Base-by-base conservation (phyloP, 176 grass and related monocot genomes). In the Musa troglodytarum region DNA sequence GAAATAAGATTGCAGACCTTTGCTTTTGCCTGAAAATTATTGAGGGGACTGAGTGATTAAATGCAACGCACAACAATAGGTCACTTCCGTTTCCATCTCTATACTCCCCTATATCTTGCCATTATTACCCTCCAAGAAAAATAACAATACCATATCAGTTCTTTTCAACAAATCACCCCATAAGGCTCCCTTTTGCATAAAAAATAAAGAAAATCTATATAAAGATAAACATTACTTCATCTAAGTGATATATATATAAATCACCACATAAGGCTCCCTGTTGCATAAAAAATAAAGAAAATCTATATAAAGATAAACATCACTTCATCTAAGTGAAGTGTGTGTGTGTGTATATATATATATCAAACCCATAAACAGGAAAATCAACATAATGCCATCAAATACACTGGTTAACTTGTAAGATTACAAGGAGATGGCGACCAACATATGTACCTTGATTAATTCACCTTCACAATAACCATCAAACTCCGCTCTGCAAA, bases 401-500 rank as follows among this genome's bases (percentile, higher is more conserved):
- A 23, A 54, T 52, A 55, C 17, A 11, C 14, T 2, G 9, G 12
- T 54, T 55, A 13, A 50, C 15, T 55, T 19, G 11, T 49, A 54
- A 74, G n/a, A 54, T 19, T 2, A n/a, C 0, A 55, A 74, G n/a
- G 29, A 24, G 55, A 25, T 3, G 57, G 15, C 20, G 1, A 62
- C 20, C 10, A 15, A 19, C 22, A 74, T 5, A 13, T 72, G 85
- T 92, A 99, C 95, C 95, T 89, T 99, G 74, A 99, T 88, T 85
- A 99, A 74, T 82, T 99, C 90, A 57, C 90, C 95, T 94, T 99
- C 95, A 78, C 95, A 99, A 62, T 99, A 99, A 59, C 95, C 95
- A 58, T 99, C 95, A 81, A 99, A 90, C 82, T 99, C 90, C 51
- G 88, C 92, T 69, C 95, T 99, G 76, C 26, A 73, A 94, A 55